These are phyloP conservation scores for Haplographium delicatum DNA, from an alignment of 495 filamentous ascomycete genomes.

Conservation along the genomic window DNA sequence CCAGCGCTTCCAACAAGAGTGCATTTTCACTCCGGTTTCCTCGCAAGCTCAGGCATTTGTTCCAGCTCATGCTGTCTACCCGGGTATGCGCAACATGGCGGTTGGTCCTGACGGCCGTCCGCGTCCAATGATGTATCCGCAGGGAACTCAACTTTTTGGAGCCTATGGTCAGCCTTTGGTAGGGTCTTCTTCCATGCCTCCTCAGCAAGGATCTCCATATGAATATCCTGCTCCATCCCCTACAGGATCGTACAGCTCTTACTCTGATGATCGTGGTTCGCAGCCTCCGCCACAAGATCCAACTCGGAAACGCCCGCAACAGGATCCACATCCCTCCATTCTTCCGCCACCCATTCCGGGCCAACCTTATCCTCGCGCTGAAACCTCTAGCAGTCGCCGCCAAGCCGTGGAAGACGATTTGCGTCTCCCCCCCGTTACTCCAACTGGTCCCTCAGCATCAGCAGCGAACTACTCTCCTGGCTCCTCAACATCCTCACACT, in stretches of 20 bases:
- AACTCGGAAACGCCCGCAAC: constrained; percentile 26
- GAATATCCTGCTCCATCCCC: constrained; percentile 36
- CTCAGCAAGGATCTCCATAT: constrained; percentile 47
- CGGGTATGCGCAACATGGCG: constrained; percentile 49
- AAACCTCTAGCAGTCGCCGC: constrained; percentile 12
- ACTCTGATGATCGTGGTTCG: constrained; percentile 29
- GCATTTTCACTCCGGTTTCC: constrained; percentile 80
- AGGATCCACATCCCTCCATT: constrained; percentile 35
- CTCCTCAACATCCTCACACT: constrained; percentile 26
- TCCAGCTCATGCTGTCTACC: constrained; percentile 68
- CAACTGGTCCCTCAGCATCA: constrained; percentile 13
- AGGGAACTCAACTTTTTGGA: constrained; percentile 55
- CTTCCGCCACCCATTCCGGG: constrained; percentile 35
- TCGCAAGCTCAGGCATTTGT: constrained; percentile 82
- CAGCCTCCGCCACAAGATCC: constrained; percentile 26
- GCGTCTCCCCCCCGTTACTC: constrained; percentile 27
- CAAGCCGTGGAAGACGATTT: constrained; percentile 25
- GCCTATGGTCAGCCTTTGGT: constrained; percentile 72
- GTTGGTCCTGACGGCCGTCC: constrained; percentile 36
- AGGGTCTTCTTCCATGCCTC: too few relatives aligned
- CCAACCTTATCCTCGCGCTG: constrained; percentile 28
- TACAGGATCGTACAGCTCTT: constrained; percentile 29
- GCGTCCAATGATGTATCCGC: constrained; percentile 33
- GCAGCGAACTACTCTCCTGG: constrained; percentile 27
- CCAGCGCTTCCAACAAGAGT: constrained; percentile 75